Base-by-base conservation (phyloP, 108 stramenopile genomes). In the Skeletonema potamos region DNA sequence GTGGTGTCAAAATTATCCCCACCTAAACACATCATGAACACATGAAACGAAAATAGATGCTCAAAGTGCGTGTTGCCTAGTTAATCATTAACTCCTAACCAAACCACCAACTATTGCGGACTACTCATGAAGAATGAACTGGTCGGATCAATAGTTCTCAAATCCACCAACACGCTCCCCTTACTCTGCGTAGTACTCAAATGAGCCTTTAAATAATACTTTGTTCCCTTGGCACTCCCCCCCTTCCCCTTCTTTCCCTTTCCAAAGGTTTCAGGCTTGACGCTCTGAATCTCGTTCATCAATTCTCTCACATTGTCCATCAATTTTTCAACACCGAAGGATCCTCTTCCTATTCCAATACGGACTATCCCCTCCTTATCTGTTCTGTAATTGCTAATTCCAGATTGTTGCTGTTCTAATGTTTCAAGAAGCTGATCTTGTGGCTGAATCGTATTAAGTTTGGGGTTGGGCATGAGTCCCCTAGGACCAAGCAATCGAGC, bases 401-500 rank as follows among this genome's bases (percentile, higher is more conserved):
- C 95, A 22, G 88, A 91, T 36, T 62, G 64, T 30, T 96, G 81
- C 32, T 87, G 89, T 43, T 76, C 74, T 37, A 97, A 68, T 7
- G 79, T 55, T 8, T 76, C 67, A 54, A 87, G 54, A 24, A 94
- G 41, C 9, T 66, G 64, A 1, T 80, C 75, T 2, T 65, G 60
- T 9, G 89, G 75, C 11, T 83, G 77, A 41, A 99, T 89, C 0
- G 97, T 99, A 27, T 92, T 93, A 22, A 95, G 66, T 77, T 99
- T 99, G 17, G 93, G 79, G 68, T 97, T 99, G 62, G 98, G 98
- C 96, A 98, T 97, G 6, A 99, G 76, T 2, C 97, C 97, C 58
- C 97, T 80, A 27, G 98, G 98, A 55, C 97, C 98, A 33, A 98
- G 77, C 13, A 97, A 58, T 28, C 96, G 84, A 9, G 95, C 97